Evolutionary conservation across 1,139 yeast genomes (phyloP).

Genomic region (Debaryomyces udenii): DNA sequence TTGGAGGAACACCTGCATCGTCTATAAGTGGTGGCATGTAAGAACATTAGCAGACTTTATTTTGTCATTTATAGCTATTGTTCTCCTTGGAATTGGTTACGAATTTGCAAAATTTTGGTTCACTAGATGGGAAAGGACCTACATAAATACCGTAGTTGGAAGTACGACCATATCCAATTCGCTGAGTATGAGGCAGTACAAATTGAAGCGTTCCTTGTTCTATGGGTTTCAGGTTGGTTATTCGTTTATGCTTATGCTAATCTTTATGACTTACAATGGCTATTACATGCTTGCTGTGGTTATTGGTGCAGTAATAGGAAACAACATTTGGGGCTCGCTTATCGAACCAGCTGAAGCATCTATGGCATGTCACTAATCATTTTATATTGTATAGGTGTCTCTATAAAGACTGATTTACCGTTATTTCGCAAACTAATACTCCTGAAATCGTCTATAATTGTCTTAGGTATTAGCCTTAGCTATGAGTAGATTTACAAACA

Average conservation of each 20-base stretch:
- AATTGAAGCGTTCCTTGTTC: conserved; percentile 41
- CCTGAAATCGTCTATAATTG: too few species aligned
- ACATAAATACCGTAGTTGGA: conserved; percentile 19
- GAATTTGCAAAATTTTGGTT: conserved; percentile 55
- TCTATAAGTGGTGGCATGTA: conserved; percentile 81
- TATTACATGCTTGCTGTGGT: conserved; percentile 79
- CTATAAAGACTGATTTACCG: too few species aligned
- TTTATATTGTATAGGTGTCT: too few species aligned
- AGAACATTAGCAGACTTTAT: conserved; percentile 54
- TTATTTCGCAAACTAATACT: too few species aligned
- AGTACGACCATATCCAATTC: conserved; percentile 18
- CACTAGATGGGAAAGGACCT: conserved; percentile 32
- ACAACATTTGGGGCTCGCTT: conserved; percentile 57
- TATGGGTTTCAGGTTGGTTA: conserved; percentile 79
- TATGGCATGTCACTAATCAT: conserved; percentile 58
- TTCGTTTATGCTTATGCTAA: conserved; percentile 75
- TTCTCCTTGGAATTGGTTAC: conserved; percentile 56
- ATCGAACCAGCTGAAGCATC: conserved; percentile 23
- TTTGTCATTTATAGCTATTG: conserved; percentile 53
- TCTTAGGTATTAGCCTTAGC: too few species aligned
- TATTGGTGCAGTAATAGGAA: conserved; percentile 68
- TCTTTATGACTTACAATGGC: conserved; percentile 84
- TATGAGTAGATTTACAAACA: too few species aligned
- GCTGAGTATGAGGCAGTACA: conserved; percentile 22
- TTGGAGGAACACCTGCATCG: conserved; percentile 69